Conservation (phyloP, 768 basidiomycete species). For the Pleurotus sapidus region DNA sequence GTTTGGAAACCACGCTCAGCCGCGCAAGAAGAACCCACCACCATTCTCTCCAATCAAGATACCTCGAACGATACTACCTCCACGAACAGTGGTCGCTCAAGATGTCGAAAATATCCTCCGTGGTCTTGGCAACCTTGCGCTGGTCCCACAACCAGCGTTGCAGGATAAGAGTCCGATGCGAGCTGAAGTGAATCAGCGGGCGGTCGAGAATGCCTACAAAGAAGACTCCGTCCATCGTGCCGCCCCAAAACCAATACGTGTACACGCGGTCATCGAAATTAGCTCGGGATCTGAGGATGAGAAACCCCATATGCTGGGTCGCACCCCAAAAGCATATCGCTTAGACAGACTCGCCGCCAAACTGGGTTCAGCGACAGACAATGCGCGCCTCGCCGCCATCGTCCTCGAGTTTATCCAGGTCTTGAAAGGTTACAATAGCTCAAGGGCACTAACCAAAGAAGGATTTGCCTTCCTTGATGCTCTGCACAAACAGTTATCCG, state of each 20-base stretch:
- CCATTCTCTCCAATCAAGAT: background rate
- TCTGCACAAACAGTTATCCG: conserved; percentile 66
- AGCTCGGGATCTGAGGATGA: conserved; percentile 36
- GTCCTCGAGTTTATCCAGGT: conserved; percentile 62
- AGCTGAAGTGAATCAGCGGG: background rate
- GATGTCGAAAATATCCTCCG: conserved; percentile 57
- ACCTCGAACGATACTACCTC: conserved; percentile 18
- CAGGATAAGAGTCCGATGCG: background rate
- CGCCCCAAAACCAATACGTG: conserved; percentile 10
- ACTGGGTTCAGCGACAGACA: conserved; percentile 48
- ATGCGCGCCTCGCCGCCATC: conserved; percentile 46
- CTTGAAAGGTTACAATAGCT: conserved; percentile 57
- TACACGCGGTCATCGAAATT: conserved; percentile 42
- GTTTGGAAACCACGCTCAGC: too few relatives aligned
- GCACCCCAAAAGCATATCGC: conserved; percentile 47
- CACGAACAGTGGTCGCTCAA: conserved; percentile 30
- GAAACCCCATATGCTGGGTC: conserved; percentile 25
- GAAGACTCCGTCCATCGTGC: conserved; percentile 16
- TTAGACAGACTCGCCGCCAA: conserved; percentile 45
- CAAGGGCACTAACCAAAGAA: conserved; percentile 65
- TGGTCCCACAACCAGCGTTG: conserved; percentile 16
- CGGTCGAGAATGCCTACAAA: conserved; percentile 20
- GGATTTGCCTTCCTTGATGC: conserved; percentile 70
- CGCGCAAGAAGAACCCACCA: background rate
- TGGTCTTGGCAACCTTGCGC: conserved; percentile 49